Conservation (phyloP, 192 early-diverging fungal genomes). For the Umbelopsis vinacea region DNA sequence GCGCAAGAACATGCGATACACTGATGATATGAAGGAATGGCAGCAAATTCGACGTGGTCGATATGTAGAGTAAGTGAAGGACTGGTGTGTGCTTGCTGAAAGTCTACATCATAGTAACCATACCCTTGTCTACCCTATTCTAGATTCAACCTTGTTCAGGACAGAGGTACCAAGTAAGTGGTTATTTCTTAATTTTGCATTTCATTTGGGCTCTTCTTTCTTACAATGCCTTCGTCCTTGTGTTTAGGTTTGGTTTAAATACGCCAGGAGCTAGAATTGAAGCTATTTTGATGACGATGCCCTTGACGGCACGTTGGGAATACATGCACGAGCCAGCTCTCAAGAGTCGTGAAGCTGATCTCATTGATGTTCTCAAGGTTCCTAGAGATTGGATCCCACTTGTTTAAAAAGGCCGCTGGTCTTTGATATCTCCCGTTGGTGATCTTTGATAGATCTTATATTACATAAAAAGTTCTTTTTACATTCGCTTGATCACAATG, state of each 20-base stretch:
- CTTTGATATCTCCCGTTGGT: too few species aligned
- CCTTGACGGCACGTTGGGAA: constrained; percentile 94
- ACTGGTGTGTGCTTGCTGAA: neutral
- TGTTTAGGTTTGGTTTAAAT: constrained; percentile 77
- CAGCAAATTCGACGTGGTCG: constrained; percentile 94
- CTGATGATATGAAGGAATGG: constrained; percentile 82
- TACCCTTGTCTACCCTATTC: neutral
- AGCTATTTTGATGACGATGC: constrained; percentile 92
- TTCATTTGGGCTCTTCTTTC: neutral
- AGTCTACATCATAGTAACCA: neutral
- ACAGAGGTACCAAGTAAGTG: constrained; percentile 78
- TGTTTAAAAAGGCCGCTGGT: constrained; percentile 22
- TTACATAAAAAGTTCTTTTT: too few species aligned
- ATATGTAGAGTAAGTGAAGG: constrained; percentile 75
- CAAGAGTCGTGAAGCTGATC: constrained; percentile 72
- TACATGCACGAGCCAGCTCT: constrained; percentile 77
- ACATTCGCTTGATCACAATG: too few species aligned
- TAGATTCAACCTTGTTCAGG: constrained; percentile 92
- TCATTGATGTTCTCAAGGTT: constrained; percentile 79
- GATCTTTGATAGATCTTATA: too few species aligned
- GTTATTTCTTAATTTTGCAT: too few species aligned
- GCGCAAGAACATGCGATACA: constrained; percentile 81
- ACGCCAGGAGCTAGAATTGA: constrained; percentile 97
- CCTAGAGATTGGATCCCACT: constrained; percentile 79
- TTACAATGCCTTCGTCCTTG: neutral